Evolutionary conservation across 1,139 yeast genomes (phyloP), one percentile per base, ranked within the genome.

Genomic region (Maudiozyma humilis): DNA sequence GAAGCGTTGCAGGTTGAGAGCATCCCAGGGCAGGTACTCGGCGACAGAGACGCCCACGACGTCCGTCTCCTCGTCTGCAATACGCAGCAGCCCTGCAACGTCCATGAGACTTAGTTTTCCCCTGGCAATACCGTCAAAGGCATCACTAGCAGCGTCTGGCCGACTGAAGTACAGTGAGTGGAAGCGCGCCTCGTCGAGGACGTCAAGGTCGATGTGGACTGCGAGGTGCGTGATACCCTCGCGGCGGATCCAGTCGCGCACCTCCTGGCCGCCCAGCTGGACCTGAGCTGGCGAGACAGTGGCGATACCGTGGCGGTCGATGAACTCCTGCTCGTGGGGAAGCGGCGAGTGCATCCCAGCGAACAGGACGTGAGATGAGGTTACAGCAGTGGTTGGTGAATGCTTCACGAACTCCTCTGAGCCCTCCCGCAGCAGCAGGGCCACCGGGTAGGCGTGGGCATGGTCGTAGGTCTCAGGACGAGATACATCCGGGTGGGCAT

Each of bases 401-500:
- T 5, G 13, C 5, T 2, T 14, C 4, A 3, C 3, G n/a, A 30
- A 18, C 12, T 30, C 41, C 6, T 6, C 7, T 13, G 18, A 15
- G 32, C 34, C 34, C 8, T 30, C 16, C 2, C 35, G 29, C 35
- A 38, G 31, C 23, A 38, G 23, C 15, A 18, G 5, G 8, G 35
- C 41, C n/a, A 38, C 16, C 12, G 31, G 23, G 20, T 38, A 31
- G 18, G 41, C 27, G 32, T 38, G 41, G 12, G 41, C 14, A 31
- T 38, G 41, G 29, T 38, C 31, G 15, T 18, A 18, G 12, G 29
- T 27, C 1, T 6, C n/a, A 13, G 35, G 34, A 4, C 10, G 15
- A 14, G 41, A 30, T 19, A 38, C 23, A 12, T 38, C 41, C 8
- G 41, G 41, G 32, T 38, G 41, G 29, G 41, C 19, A 31, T 38